Evolutionary conservation across 1,284 basidiomycete species (phyloP), one percentile per base, ranked within the genome.

Genomic region (Boletus albobrunnescens): DNA sequence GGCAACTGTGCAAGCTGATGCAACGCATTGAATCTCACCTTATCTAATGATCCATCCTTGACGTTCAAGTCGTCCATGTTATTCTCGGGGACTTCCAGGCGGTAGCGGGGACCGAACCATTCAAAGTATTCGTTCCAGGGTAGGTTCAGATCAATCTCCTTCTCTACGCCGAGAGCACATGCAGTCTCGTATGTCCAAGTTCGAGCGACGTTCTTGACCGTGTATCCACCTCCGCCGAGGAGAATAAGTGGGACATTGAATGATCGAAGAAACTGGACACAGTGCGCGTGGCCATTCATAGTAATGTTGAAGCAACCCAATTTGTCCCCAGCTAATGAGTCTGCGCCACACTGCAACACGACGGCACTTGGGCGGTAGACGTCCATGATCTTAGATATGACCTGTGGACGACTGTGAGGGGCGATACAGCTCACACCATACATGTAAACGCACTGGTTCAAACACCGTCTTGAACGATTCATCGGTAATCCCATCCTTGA

Each of bases 101-200:
- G 81, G 71, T 95, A 99, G 49, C 94, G 78, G 12, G 96, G 96
- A 0, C 94, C 95, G 67, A 94, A 99, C 84, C 94, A 99, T 67
- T 98, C 94, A 65, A 97, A 91, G 68, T 94, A 97, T 59, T 94
- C 87, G 68, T 91, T 96, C 82, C 91, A 97, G 0, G 95, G 95
- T 53, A 99, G 67, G 60, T 91, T 85, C 30, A 81, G 79, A 55
- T 90, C 81, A 45, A 98, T 85, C 6, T 77, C 77, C 32, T 81
- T 69, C 62, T 94, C 86, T 39, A 91, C 77, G 2, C 91, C 94
- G 13, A 95, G 79, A 27, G 94, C 89, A 60, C 95, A 87, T 0
- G 93, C 94, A 0, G 96, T 99, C 68, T 99, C 96, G 70, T 91
- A 97, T 17, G 94, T 87, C 95, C 95, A 99, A 11, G 90, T 86